Percentiles rank a stretch among this genome's conserved stretches.
Evolutionary conservation across 1,139 yeast species (phyloP).

Genomic region (Scheffersomyces segobiensis): DNA sequence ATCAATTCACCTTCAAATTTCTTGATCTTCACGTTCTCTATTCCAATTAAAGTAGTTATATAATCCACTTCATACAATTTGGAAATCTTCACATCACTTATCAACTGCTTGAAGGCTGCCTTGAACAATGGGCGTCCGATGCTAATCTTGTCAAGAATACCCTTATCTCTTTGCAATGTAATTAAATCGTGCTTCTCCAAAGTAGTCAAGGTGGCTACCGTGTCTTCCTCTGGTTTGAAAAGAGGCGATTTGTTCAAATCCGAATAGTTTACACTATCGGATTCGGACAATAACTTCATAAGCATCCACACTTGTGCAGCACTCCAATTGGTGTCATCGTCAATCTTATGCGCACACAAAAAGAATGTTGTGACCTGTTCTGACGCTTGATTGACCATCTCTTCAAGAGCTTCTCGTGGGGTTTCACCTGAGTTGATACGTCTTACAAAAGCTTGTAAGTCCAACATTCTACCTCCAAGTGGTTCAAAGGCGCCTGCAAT

Average conservation of each 20-base stretch:
- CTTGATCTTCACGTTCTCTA: conserved; percentile 65
- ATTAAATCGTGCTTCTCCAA: conserved; percentile 82
- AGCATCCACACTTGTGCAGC: conserved; percentile 89
- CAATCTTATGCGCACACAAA: conserved; percentile 42
- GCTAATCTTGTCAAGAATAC: conserved; percentile 62
- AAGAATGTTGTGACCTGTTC: conserved; percentile 87
- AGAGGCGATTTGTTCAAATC: conserved; percentile 61
- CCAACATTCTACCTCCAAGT: conserved; percentile 93
- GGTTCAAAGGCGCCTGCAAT: conserved; percentile 66
- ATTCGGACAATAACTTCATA: conserved; percentile 60
- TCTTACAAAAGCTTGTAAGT: conserved; percentile 85
- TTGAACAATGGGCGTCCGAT: conserved; percentile 86
- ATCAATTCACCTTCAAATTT: conserved; percentile 71
- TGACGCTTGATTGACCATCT: conserved; percentile 81
- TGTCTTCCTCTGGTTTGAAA: conserved; percentile 60
- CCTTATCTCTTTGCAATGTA: conserved; percentile 67
- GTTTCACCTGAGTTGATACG: conserved; percentile 85
- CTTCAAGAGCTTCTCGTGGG: conserved; percentile 72
- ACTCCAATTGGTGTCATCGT: conserved; percentile 51
- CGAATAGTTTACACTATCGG: conserved; percentile 46
- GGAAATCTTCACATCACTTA: conserved; percentile 55
- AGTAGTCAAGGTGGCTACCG: conserved; percentile 54
- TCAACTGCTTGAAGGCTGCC: conserved; percentile 74
- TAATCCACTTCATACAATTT: conserved; percentile 67
- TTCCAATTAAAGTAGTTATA: conserved; percentile 50